Evolutionary conservation across 176 grass and related monocot species (phyloP).

Genomic region (Eragrostis curvula): DNA sequence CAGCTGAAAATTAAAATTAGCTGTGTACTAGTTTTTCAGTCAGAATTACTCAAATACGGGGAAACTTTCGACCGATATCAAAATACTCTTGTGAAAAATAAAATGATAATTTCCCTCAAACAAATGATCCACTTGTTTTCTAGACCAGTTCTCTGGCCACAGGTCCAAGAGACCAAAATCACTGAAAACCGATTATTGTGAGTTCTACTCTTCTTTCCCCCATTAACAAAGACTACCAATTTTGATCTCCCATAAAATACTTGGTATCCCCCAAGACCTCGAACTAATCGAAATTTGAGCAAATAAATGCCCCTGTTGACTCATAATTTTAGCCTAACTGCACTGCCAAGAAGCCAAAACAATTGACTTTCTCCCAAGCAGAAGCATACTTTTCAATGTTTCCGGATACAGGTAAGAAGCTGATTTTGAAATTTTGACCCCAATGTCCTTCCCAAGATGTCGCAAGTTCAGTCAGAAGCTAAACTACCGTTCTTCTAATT

Average conservation of each 20-base stretch:
- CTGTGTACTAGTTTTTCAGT: background rate
- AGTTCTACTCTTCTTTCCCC: background rate
- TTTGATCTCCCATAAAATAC: background rate
- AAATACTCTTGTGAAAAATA: background rate
- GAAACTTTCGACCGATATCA: background rate
- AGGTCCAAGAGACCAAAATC: constrained; percentile 21
- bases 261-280: background rate
- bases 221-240: constrained; percentile 12
- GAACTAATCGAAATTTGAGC: background rate
- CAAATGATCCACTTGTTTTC: background rate
- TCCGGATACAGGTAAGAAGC: constrained; percentile 30
- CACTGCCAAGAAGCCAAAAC: background rate
- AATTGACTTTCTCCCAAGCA: background rate
- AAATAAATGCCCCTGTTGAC: background rate
- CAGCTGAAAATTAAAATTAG: background rate
- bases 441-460: constrained; percentile 16
- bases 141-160: background rate
- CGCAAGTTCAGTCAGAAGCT: background rate
- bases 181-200: background rate
- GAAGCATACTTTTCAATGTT: background rate
- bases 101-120: background rate
- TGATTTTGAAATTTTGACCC: background rate
- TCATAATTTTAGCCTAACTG: background rate
- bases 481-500: background rate
- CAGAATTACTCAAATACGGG: background rate